A percentile compares a stretch with the other conserved stretches of the same genome.
These are phyloP conservation scores for Verbascum thapsus DNA, from an alignment of 257 asterid genomes.

Conservation along the genomic window DNA sequence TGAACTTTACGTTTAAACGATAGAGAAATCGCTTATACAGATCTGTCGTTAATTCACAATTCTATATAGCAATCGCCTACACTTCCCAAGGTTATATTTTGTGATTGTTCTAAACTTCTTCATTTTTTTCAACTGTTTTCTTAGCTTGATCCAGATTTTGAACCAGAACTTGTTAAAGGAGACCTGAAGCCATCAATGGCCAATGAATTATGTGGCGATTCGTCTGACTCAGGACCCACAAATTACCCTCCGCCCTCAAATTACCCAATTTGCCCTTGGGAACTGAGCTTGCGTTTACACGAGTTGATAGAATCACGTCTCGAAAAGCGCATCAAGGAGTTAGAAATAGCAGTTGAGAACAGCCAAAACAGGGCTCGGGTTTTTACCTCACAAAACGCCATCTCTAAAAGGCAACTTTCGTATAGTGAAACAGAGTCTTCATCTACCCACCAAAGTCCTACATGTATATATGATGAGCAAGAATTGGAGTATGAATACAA, in stretches of 20 bases:
- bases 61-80: not conserved
- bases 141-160: conserved; percentile 56
- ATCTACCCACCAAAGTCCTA: conserved; percentile 36
- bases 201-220: conserved; percentile 17
- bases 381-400: conserved; percentile 32
- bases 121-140: not conserved
- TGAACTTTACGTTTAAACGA: too few relatives aligned
- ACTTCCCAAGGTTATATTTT: not conserved
- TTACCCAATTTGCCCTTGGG: conserved; percentile 62
- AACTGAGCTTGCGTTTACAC: conserved; percentile 62
- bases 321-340: conserved; percentile 55
- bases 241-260: conserved; percentile 43
- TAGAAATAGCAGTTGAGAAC: conserved; percentile 49
- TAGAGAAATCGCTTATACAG: not conserved
- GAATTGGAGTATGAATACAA: conserved; percentile 21
- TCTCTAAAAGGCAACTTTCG: conserved; percentile 30
- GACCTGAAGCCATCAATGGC: conserved; percentile 37
- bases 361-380: conserved; percentile 32
- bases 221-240: conserved; percentile 33
- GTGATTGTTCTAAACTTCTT: conserved; percentile 1
- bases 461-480: conserved; percentile 30
- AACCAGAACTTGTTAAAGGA: conserved; percentile 43
- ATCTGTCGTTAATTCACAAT: not conserved
- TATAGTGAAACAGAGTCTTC: conserved; percentile 37
- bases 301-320: conserved; percentile 63